Percentiles rank a stretch among this genome's conserved stretches.
Conservation (phyloP, 2,329 filamentous ascomycete species). For the Pezicula rhizophila region DNA sequence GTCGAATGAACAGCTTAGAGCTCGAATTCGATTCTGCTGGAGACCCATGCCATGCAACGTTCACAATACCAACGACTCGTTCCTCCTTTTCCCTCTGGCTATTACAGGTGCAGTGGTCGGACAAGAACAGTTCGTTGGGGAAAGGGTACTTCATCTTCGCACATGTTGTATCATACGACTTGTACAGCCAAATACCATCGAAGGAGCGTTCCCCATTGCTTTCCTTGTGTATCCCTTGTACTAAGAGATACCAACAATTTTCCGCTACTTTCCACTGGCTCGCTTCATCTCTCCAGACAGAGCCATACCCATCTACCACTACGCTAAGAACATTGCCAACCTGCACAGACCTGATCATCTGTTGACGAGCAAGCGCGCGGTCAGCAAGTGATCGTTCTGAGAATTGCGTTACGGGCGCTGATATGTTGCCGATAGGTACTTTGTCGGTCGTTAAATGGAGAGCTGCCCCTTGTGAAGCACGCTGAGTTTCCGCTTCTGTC, state of each 20-base stretch:
- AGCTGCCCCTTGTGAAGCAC: slow-evolving; percentile 7
- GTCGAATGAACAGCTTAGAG: slow-evolving; percentile 60
- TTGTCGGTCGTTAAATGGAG: slow-evolving; percentile 6
- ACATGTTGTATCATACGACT: slow-evolving; percentile 65
- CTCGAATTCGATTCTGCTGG: slow-evolving; percentile 27
- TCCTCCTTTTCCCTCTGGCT: slow-evolving; percentile 40
- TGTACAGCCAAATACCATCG: slow-evolving; percentile 69
- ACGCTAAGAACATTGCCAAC: slow-evolving; percentile 45
- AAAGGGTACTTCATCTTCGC: slow-evolving; percentile 62
- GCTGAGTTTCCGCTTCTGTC: slow-evolving; percentile 22
- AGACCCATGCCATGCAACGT: slow-evolving; percentile 50
- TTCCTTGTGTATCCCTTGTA: slow-evolving; percentile 47
- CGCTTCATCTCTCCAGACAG: slow-evolving; percentile 49
- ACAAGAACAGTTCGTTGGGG: slow-evolving; percentile 69
- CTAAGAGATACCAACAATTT: slow-evolving; percentile 64
- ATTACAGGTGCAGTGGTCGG: slow-evolving; percentile 66
- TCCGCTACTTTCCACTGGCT: slow-evolving; percentile 37
- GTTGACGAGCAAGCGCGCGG: slow-evolving; percentile 19
- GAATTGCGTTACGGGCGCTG: background rate
- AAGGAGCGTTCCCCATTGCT: slow-evolving; percentile 38
- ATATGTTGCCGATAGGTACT: background rate
- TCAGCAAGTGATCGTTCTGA: background rate
- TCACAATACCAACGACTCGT: slow-evolving; percentile 51
- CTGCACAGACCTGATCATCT: slow-evolving; percentile 42
- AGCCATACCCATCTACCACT: slow-evolving; percentile 36